Evolutionary conservation across 2,329 filamentous ascomycete genomes (phyloP).

Genomic region (Pseudogymnoascus sp.): DNA sequence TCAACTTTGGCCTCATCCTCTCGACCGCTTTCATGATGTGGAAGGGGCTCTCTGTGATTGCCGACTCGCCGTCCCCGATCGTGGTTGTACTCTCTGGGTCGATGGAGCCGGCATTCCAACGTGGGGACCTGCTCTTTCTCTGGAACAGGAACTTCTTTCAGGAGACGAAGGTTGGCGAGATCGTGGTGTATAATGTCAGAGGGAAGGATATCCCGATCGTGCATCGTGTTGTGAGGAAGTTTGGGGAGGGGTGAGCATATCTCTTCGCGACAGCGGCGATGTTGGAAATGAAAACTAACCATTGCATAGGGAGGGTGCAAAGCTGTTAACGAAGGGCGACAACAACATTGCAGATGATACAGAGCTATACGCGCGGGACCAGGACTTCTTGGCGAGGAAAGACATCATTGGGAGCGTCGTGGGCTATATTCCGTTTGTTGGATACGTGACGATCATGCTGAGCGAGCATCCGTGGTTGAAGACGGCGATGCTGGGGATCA

Average conservation of each 20-base stretch:
- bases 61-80: slow-evolving; percentile 52
- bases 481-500: slow-evolving; percentile 86
- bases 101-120: slow-evolving; percentile 56
- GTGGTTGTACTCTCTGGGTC: slow-evolving; percentile 54
- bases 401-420: slow-evolving; percentile 92
- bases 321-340: slow-evolving; percentile 92
- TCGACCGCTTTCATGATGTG: slow-evolving; percentile 68
- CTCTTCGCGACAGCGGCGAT: not conserved
- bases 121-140: slow-evolving; percentile 50
- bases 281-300: not conserved
- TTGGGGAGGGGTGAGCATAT: slow-evolving; percentile 46
- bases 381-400: slow-evolving; percentile 77
- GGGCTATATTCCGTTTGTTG: slow-evolving; percentile 87
- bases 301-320: slow-evolving; percentile 42
- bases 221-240: slow-evolving; percentile 77
- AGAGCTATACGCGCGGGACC: slow-evolving; percentile 76
- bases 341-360: slow-evolving; percentile 94
- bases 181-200: slow-evolving; percentile 68
- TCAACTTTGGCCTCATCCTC: slow-evolving; percentile 68
- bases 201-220: slow-evolving; percentile 97
- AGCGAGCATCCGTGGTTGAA: slow-evolving; percentile 97
- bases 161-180: slow-evolving; percentile 61
- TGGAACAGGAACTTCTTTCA: slow-evolving; percentile 48
- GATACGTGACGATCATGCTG: slow-evolving; percentile 92
- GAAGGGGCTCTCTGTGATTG: slow-evolving; percentile 62